Percentiles rank a stretch among this genome's conserved stretches.
Evolutionary conservation across 1,139 yeast species (phyloP).

Genomic region (Blastobotrys persicus): DNA sequence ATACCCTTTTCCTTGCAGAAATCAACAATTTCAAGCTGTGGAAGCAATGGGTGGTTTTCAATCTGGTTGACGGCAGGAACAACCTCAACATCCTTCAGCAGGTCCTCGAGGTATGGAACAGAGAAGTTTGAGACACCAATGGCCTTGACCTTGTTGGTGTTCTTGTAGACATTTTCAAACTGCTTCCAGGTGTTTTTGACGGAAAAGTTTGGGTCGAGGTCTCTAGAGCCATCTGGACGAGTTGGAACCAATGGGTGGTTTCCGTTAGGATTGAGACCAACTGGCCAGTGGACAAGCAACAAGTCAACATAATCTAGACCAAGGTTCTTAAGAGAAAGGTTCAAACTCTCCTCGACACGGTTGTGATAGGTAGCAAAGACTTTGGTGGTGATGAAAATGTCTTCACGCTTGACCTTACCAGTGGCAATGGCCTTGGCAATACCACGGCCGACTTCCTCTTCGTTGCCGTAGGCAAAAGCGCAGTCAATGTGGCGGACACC

Average conservation of each 20-base stretch:
- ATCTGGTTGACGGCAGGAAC: conserved; percentile 73
- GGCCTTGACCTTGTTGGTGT: conserved; percentile 59
- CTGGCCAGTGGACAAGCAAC: conserved; percentile 87
- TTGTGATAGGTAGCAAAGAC: conserved; percentile 69
- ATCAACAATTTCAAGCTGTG: conserved; percentile 61
- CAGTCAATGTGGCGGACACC: conserved; percentile 83
- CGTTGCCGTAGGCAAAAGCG: conserved; percentile 68
- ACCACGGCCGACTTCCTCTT: conserved; percentile 56
- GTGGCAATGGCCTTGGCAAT: conserved; percentile 53
- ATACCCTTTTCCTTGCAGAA: conserved; percentile 56
- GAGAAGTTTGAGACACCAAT: conserved; percentile 82
- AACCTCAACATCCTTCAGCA: conserved; percentile 51
- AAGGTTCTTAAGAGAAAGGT: conserved; percentile 60
- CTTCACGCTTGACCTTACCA: conserved; percentile 65
- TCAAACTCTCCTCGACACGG: conserved; percentile 57
- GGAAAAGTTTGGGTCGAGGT: conserved; percentile 51
- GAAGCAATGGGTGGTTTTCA: conserved; percentile 72
- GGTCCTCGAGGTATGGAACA: conserved; percentile 48
- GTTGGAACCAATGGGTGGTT: conserved; percentile 44
- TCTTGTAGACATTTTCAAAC: conserved; percentile 56
- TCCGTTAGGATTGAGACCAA: conserved; percentile 48
- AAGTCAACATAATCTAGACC: conserved; percentile 80
- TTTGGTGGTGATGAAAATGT: conserved; percentile 77
- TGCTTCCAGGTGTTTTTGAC: conserved; percentile 66
- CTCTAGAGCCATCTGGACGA: conserved; percentile 46